These are phyloP conservation scores for Lachnellula subtilissima DNA, from an alignment of 2,329 filamentous ascomycete genomes.

Conservation along the genomic window DNA sequence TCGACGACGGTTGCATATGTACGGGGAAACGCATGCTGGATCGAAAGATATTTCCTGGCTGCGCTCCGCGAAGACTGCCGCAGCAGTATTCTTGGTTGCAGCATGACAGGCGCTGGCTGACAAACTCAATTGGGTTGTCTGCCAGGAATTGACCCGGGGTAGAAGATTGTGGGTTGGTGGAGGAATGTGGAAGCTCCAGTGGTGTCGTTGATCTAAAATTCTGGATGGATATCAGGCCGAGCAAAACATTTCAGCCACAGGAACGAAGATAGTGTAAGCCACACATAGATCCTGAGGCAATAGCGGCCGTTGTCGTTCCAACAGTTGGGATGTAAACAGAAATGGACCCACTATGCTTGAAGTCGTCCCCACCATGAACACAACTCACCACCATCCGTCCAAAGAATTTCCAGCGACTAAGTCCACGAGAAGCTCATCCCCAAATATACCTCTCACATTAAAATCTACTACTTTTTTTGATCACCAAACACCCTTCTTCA, in stretches of 20 bases:
- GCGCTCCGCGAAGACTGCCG: conserved; percentile 35
- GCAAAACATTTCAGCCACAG: not conserved
- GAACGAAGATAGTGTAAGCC: not conserved
- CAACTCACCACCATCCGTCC: not conserved
- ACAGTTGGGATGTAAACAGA: not conserved
- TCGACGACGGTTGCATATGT: conserved; percentile 47
- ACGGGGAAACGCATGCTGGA: conserved; percentile 39
- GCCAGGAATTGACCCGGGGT: not conserved
- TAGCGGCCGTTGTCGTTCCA: not conserved
- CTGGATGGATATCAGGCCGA: not conserved
- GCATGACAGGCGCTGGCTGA: conserved; percentile 41
- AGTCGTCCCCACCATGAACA: not conserved
- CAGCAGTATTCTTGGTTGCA: conserved; percentile 61
- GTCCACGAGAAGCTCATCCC: not conserved
- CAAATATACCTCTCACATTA: not conserved
- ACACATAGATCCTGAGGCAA: not conserved
- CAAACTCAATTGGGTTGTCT: conserved; percentile 19
- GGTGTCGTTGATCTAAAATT: not conserved
- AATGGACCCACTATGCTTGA: not conserved
- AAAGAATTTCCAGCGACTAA: not conserved
- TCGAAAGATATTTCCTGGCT: conserved; percentile 44
- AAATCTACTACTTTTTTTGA: conserved; percentile 5
- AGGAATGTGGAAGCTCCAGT: not conserved
- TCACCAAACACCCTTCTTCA: conserved; percentile 7
- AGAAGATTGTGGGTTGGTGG: not conserved